Percentiles rank a stretch among this genome's conserved stretches.
phyloP scores from a whole-genome alignment of 805 yeast genomes.

The Komagataella pseudopastoris region DNA sequence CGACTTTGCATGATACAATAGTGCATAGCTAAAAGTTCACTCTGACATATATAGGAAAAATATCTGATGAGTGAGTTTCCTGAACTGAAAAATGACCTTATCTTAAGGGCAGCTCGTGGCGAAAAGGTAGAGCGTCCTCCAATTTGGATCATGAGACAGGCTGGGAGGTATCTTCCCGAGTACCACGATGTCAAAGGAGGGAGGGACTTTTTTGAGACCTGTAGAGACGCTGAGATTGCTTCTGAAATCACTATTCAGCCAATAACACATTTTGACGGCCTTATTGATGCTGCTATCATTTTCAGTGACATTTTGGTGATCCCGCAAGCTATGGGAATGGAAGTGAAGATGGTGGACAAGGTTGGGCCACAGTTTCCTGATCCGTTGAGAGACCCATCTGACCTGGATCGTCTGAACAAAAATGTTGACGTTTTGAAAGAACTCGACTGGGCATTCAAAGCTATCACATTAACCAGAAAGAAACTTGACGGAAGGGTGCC shows the following conservation, averaged over 20 bases:
- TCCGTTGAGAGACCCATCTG: constrained; percentile 69
- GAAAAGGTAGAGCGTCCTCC: constrained; percentile 95
- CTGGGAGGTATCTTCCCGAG: constrained; percentile 89
- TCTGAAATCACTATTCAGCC: constrained; percentile 94
- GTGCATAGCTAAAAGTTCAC: neutral
- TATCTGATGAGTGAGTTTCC: constrained; percentile 33
- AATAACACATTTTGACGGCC: constrained; percentile 74
- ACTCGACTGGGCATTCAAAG: constrained; percentile 87
- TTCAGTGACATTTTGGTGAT: constrained; percentile 91
- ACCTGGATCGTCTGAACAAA: constrained; percentile 43
- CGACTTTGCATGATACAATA: neutral
- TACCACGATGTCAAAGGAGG: constrained; percentile 80
- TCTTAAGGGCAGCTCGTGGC: constrained; percentile 82
- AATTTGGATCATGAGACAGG: constrained; percentile 96
- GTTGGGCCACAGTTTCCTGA: constrained; percentile 88
- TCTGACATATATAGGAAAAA: constrained; percentile 2
- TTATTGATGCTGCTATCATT: constrained; percentile 93
- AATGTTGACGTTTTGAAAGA: constrained; percentile 63
- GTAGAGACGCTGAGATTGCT: constrained; percentile 89
- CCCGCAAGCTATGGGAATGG: constrained; percentile 98
- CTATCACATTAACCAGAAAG: constrained; percentile 83
- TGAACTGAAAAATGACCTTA: constrained; percentile 75
- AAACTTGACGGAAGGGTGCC: constrained; percentile 88
- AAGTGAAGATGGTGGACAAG: constrained; percentile 85
- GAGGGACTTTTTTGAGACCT: constrained; percentile 88